phyloP scores from a whole-genome alignment of 2,329 filamentous ascomycete species.

The Phyllosticta citriasiana region DNA sequence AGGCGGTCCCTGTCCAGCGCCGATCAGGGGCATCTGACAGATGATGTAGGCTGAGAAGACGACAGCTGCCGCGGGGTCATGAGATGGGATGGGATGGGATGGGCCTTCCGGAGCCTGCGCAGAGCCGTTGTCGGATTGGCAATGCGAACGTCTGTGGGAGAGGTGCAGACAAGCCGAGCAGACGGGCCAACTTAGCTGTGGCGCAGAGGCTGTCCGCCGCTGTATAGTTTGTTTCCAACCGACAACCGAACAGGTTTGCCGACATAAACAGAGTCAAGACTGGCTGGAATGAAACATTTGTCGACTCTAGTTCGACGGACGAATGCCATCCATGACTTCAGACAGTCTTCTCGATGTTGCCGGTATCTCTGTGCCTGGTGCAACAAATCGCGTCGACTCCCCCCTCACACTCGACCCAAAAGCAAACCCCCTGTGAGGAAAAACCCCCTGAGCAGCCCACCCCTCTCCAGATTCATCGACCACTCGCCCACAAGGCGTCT shows the following conservation, averaged over 20 bases:
- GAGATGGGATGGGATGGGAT: neutral
- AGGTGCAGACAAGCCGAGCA: neutral
- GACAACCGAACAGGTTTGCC: neutral
- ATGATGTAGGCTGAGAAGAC: neutral
- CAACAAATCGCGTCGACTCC: no score
- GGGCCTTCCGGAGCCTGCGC: neutral
- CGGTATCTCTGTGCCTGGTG: no score
- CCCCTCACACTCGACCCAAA: no score
- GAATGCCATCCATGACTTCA: no score
- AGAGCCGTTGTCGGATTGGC: neutral
- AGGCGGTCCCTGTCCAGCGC: neutral
- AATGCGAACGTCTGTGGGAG: neutral
- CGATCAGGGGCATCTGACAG: neutral
- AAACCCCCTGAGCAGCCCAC: no score
- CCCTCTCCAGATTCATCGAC: no score
- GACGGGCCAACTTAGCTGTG: neutral
- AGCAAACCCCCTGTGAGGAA: no score
- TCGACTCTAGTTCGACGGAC: neutral
- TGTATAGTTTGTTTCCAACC: neutral
- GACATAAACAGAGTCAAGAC: neutral
- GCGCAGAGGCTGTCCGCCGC: neutral
- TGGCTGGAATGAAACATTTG: neutral
- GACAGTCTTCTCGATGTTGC: no score
- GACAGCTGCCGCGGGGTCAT: neutral
- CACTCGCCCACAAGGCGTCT: no score